Conservation (phyloP, 2,329 filamentous ascomycete species). For the Pseudogymnoascus sp. region DNA sequence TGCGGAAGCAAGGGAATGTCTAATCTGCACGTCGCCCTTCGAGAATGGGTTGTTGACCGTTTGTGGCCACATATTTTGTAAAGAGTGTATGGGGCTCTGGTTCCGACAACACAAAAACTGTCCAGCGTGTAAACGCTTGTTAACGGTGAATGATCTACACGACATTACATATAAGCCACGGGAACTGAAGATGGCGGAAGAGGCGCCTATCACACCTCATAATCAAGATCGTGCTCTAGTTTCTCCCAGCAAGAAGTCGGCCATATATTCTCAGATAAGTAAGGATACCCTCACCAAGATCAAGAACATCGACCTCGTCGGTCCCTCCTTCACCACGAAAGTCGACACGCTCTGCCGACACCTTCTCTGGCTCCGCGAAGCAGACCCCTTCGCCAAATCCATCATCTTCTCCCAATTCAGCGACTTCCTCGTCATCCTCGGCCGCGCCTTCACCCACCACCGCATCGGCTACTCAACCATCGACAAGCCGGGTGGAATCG, state of each 20-base stretch:
- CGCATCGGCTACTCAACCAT: constrained; percentile 68
- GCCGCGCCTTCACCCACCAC: constrained; percentile 59
- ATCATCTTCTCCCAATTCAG: constrained; percentile 92
- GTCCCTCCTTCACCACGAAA: constrained; percentile 76
- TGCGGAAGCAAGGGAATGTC: constrained; percentile 60
- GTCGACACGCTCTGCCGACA: constrained; percentile 77
- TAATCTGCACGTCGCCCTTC: constrained; percentile 76
- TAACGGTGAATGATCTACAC: constrained; percentile 63
- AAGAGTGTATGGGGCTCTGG: constrained; percentile 77
- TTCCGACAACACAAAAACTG: constrained; percentile 66
- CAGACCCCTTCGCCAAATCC: constrained; percentile 80
- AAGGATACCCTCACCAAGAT: constrained; percentile 67
- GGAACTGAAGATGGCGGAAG: constrained; percentile 59
- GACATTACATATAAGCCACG: constrained; percentile 77
- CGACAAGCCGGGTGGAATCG: constrained; percentile 58
- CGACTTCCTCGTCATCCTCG: constrained; percentile 69
- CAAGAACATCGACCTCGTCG: constrained; percentile 66
- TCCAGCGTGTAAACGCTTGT: constrained; percentile 69
- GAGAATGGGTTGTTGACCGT: constrained; percentile 73
- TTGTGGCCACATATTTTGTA: constrained; percentile 89
- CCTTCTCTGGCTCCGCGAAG: constrained; percentile 72
- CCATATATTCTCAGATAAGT: constrained; percentile 72
- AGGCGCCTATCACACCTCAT: constrained; percentile 26
- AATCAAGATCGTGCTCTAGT: not conserved
- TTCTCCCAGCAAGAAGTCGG: constrained; percentile 22